Evolutionary conservation across 371 early-diverging fungal species (phyloP), one percentile per base, ranked within the genome.

Genomic region (Rhizopus delemar): DNA sequence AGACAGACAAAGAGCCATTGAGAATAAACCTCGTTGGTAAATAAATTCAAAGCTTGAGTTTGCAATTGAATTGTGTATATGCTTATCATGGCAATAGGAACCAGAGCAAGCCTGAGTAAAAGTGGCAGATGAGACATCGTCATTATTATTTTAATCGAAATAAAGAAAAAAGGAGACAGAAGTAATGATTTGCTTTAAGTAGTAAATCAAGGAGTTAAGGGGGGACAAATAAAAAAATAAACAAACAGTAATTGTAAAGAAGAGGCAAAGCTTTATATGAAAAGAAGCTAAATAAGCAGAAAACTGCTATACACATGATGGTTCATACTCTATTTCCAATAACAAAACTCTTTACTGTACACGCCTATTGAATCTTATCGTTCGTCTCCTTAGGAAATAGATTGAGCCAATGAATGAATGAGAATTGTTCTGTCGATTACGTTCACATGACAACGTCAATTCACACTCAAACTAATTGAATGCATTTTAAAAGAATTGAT

Each of bases 1-100:
- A 74, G 31, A 11, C 60, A 64, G 5, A 66, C 43, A 62, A 69
- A 52, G 5, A 59, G 51, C 51, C 60, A 62, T 12, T 56, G 63
- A 31, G 56, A 60, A 33, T 50, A 43, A 3, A 13, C 8, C 15
- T 59, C 59, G 38, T 59, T 48, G 11, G 16, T 22, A 34, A 53
- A 53, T 0, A 63, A 11, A 15, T n/a, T 35, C 29, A 52, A 52
- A 3, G 41, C 9, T 2, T 31, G 41, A 9, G 46, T 55, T 41
- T 64, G 50, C 32, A 16, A 15, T 54, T 64, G 67, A 39, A 48
- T 41, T 22, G 55, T 38, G 29, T 60, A 54, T 7, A 58, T 35
- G 33, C 51, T 46, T 8, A 52, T 4, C 41, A 68, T 22, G 34
- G 65, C 33, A 13, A 58, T 36, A 31, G 56, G 55, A 2, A 66